phyloP scores from a whole-genome alignment of 2,329 filamentous ascomycete species.

The Phialophora tarda region DNA sequence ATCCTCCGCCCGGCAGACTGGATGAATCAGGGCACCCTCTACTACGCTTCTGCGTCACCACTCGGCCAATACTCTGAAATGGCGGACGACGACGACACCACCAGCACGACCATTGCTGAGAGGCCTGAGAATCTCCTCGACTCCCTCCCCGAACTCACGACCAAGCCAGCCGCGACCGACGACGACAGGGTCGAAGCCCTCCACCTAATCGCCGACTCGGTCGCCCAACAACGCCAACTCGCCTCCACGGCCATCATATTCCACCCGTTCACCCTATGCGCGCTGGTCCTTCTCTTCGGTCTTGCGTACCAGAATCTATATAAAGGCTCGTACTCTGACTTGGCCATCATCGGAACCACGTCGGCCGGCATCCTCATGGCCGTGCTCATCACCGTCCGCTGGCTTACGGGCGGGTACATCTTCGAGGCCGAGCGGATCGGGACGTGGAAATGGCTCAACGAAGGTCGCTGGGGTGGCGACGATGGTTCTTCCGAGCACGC shows the following conservation, averaged over 20 bases:
- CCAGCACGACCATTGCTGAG: neutral
- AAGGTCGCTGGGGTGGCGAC: slow-evolving; percentile 44
- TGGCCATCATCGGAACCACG: slow-evolving; percentile 63
- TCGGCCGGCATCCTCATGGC: slow-evolving; percentile 67
- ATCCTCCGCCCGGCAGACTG: slow-evolving; percentile 56
- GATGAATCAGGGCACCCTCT: slow-evolving; percentile 50
- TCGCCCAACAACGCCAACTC: slow-evolving; percentile 78
- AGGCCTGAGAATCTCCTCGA: slow-evolving; percentile 27
- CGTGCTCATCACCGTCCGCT: slow-evolving; percentile 67
- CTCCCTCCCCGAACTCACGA: slow-evolving; percentile 45
- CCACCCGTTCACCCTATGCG: slow-evolving; percentile 59
- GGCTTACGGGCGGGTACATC: slow-evolving; percentile 66
- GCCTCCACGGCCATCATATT: slow-evolving; percentile 68
- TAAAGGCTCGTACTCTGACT: slow-evolving; percentile 51
- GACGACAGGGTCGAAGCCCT: slow-evolving; percentile 72
- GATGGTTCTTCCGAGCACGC: slow-evolving; percentile 35
- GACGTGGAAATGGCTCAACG: slow-evolving; percentile 66
- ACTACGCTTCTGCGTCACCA: slow-evolving; percentile 49
- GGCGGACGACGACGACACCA: slow-evolving; percentile 9
- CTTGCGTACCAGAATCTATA: slow-evolving; percentile 50
- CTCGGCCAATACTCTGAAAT: slow-evolving; percentile 20
- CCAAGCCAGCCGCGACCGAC: slow-evolving; percentile 43
- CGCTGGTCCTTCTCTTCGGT: slow-evolving; percentile 48
- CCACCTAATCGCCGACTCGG: slow-evolving; percentile 76
- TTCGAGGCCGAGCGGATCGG: slow-evolving; percentile 64